phyloP scores from a whole-genome alignment of 768 basidiomycete species.

The Phanerodontia chrysosporium region DNA sequence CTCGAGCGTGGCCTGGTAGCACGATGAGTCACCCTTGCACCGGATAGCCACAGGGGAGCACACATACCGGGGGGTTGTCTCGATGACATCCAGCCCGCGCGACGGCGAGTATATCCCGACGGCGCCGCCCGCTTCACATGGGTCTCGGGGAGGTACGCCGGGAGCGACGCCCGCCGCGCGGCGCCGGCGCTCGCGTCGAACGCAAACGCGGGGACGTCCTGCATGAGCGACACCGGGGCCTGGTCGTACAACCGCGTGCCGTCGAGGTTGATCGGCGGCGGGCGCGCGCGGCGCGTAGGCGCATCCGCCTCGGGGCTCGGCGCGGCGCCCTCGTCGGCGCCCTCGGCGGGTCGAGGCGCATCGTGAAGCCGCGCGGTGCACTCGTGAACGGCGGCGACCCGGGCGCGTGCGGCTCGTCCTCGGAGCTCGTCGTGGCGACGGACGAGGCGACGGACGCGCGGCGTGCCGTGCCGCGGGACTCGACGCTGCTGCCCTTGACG shows the following conservation, averaged over 20 bases:
- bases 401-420: background rate
- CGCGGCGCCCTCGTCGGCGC: background rate
- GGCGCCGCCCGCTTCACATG: background rate
- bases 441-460: conserved; percentile 11
- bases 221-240: too few species aligned
- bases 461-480: conserved; percentile 1
- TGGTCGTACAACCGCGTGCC: conserved; percentile 4
- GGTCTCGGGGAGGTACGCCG: background rate
- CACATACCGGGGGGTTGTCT: background rate
- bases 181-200: background rate
- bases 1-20: conserved; percentile 1
- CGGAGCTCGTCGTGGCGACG: conserved; percentile 11
- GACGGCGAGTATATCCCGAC: background rate
- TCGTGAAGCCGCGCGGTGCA: background rate
- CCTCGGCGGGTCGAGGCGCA: background rate
- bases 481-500: background rate
- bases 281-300: background rate
- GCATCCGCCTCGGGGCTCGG: background rate
- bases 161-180: conserved; percentile 8
- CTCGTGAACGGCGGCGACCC: conserved; percentile 5
- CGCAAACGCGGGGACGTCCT: background rate
- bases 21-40: background rate
- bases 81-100: conserved; percentile 1
- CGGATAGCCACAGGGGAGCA: too few species aligned
- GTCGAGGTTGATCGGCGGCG: conserved; percentile 5